Evolutionary conservation across 768 basidiomycete genomes (phyloP).

Genomic region (Xanthoconium stramineum): DNA sequence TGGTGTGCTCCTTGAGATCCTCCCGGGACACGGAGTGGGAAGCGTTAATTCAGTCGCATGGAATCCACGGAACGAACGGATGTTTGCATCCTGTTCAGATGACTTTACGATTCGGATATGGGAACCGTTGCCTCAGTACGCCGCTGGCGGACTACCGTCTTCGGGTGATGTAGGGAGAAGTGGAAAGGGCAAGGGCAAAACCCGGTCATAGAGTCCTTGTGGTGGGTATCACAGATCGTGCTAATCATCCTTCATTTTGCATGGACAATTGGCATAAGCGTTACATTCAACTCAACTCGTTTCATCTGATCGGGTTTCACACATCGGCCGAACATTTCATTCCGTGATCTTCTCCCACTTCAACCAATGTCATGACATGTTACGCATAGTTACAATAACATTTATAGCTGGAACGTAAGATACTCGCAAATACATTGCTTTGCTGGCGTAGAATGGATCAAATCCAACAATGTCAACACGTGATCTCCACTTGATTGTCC

Average conservation of each 20-base stretch:
- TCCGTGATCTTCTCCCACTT: constrained; percentile 16
- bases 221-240: constrained; percentile 9
- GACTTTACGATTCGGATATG: constrained; percentile 90
- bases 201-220: constrained; percentile 40
- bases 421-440: neutral
- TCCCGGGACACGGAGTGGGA: constrained; percentile 83
- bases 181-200: constrained; percentile 67
- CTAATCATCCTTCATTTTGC: constrained; percentile 25
- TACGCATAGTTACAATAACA: constrained; percentile 34
- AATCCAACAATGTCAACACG: constrained; percentile 19
- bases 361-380: constrained; percentile 29
- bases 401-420: constrained; percentile 19
- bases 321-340: constrained; percentile 26
- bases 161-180: constrained; percentile 26
- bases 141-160: constrained; percentile 18
- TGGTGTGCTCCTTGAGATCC: constrained; percentile 77
- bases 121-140: constrained; percentile 46
- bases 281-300: constrained; percentile 28
- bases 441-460: neutral
- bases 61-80: constrained; percentile 84
- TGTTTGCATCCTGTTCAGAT: constrained; percentile 97
- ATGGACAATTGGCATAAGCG: constrained; percentile 27
- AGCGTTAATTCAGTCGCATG: constrained; percentile 96
- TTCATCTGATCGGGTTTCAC: constrained; percentile 16
- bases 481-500: constrained; percentile 9